Evolutionary conservation across 83 land plant species (phyloP).

Genomic region (Larix sibirica): DNA sequence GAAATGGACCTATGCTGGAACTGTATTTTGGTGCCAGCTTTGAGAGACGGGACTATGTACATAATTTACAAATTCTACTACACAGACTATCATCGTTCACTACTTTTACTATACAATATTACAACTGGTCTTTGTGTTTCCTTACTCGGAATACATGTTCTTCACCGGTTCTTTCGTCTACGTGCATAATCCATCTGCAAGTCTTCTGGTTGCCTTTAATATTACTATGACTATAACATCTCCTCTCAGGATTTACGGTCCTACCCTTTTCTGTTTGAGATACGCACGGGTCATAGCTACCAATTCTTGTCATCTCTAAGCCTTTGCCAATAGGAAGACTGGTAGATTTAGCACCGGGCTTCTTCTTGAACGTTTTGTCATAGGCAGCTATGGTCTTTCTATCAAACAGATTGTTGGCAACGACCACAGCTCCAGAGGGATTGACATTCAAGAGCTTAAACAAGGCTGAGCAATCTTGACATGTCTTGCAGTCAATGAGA

Average conservation of each 20-base stretch:
- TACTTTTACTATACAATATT: too few species aligned
- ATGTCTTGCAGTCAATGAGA: conserved; percentile 39
- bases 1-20: too few species aligned
- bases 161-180: background rate
- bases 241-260: background rate
- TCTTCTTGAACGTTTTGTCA: background rate
- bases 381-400: background rate
- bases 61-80: too few species aligned
- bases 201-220: too few species aligned
- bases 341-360: background rate
- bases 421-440: background rate
- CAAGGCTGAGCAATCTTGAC: background rate
- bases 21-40: too few species aligned
- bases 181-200: background rate
- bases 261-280: background rate
- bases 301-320: background rate
- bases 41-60: too few species aligned
- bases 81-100: too few species aligned
- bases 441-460: conserved; percentile 3
- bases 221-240: background rate
- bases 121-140: background rate
- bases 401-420: conserved; percentile 4
- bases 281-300: background rate
- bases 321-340: conserved; percentile 17
- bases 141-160: background rate